Percentiles rank a stretch among this genome's conserved stretches.
phyloP scores from a whole-genome alignment of 106 monocot genomes.

The Dioscorea alata region DNA sequence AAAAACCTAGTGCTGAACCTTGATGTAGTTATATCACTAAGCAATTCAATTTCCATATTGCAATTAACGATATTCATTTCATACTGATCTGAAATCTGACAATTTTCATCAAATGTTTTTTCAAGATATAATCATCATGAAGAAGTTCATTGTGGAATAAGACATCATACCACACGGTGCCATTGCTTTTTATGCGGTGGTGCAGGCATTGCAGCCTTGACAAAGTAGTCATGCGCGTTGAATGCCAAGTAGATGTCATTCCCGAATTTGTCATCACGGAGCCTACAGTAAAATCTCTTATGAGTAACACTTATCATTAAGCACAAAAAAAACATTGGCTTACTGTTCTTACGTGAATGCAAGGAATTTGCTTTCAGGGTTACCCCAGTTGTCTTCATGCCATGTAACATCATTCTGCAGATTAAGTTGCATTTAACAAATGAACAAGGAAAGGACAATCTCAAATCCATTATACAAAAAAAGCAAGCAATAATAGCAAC shows the following conservation, averaged over 20 bases:
- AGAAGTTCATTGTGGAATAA: background rate
- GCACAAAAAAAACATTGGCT: background rate
- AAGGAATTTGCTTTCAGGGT: conserved; percentile 86
- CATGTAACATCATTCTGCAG: conserved; percentile 87
- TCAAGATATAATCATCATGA: background rate
- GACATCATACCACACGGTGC: conserved; percentile 80
- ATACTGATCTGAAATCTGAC: too few relatives aligned
- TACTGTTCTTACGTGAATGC: conserved; percentile 77
- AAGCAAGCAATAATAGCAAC: too few relatives aligned
- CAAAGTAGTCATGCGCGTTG: conserved; percentile 84
- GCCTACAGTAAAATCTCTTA: conserved; percentile 24
- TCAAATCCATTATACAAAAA: too few relatives aligned
- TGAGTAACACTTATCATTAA: background rate
- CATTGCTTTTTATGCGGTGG: conserved; percentile 58
- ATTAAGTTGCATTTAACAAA: background rate
- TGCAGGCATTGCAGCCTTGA: conserved; percentile 55
- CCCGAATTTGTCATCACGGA: conserved; percentile 64
- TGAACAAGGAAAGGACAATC: background rate
- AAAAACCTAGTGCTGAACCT: background rate
- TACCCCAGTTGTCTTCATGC: conserved; percentile 94
- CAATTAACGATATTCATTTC: too few relatives aligned
- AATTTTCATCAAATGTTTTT: background rate
- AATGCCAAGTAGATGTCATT: conserved; percentile 88
- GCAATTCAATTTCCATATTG: too few relatives aligned
- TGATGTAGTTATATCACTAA: background rate